phyloP scores from a whole-genome alignment of 2,329 filamentous ascomycete genomes.

The Fusarium sp. region DNA sequence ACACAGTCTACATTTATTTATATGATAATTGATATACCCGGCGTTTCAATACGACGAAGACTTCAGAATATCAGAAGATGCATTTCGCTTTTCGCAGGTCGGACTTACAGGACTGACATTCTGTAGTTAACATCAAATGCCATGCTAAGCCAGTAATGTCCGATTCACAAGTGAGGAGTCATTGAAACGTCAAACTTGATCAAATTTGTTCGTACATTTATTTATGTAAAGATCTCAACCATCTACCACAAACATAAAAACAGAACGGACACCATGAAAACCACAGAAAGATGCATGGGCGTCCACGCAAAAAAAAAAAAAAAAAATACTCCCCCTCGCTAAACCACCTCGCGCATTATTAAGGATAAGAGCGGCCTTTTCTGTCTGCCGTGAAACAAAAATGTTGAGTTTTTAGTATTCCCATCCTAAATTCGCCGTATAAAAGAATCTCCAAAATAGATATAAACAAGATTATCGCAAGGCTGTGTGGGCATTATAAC shows the following conservation, averaged over 20 bases:
- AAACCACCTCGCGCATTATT: constrained; percentile 39
- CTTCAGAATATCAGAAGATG: neutral
- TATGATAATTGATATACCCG: constrained; percentile 34
- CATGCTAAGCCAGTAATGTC: no score
- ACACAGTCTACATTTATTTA: constrained; percentile 8
- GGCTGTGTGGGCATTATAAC: constrained; percentile 32
- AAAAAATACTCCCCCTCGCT: constrained; percentile 27
- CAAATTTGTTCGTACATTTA: constrained; percentile 42
- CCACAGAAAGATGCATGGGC: constrained; percentile 9
- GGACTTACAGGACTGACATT: neutral
- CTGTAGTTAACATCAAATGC: no score
- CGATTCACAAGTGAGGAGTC: neutral
- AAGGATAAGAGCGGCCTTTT: constrained; percentile 33
- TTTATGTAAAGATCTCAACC: constrained; percentile 36
- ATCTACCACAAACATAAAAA: constrained; percentile 28
- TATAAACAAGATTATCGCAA: constrained; percentile 28
- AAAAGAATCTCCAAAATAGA: constrained; percentile 11
- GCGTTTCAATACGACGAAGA: constrained; percentile 20
- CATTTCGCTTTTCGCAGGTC: neutral
- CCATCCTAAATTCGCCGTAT: constrained; percentile 37
- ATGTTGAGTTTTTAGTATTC: constrained; percentile 40
- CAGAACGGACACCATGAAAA: constrained; percentile 36
- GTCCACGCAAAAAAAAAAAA: constrained; percentile 20
- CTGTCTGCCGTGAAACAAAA: constrained; percentile 25
- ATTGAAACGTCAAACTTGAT: constrained; percentile 28